Conservation (phyloP, 345 rosid genomes). For the Murraya koenigii region DNA sequence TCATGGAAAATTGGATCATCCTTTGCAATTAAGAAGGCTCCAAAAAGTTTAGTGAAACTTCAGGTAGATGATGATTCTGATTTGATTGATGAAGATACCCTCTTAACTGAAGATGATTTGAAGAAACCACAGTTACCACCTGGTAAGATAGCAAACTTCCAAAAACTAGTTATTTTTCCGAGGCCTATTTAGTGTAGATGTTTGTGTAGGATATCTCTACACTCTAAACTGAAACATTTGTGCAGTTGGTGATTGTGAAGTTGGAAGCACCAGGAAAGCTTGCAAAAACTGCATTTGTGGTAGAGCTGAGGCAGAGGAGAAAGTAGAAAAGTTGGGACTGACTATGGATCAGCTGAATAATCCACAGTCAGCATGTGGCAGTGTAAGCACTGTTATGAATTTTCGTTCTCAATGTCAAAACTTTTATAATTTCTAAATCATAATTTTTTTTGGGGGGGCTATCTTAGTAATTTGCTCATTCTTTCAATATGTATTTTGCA, state of each 20-base stretch:
- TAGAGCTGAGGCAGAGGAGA: conserved; percentile 94
- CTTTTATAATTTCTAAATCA: not conserved
- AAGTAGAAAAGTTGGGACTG: conserved; percentile 64
- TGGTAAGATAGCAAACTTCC: conserved; percentile 12
- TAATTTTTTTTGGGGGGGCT: not conserved
- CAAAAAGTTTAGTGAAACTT: conserved; percentile 47
- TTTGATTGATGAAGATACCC: conserved; percentile 94
- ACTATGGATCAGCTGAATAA: conserved; percentile 74
- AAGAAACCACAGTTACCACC: conserved; percentile 11
- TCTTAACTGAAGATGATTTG: conserved; percentile 48
- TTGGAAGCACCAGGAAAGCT: conserved; percentile 82
- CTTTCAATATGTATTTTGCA: conserved; percentile 20
- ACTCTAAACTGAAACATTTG: not conserved
- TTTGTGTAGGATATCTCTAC: not conserved
- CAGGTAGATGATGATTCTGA: conserved; percentile 67
- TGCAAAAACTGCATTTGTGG: conserved; percentile 97
- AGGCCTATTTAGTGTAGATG: not conserved
- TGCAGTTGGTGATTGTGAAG: conserved; percentile 81
- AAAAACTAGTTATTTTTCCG: not conserved
- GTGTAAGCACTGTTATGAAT: conserved; percentile 40
- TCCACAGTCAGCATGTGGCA: conserved; percentile 97
- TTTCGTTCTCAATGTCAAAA: not conserved
- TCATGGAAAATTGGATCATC: conserved; percentile 28
- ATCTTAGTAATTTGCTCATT: not conserved
- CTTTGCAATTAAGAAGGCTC: conserved; percentile 65